Conservation (phyloP, 495 filamentous ascomycete genomes). For the Chaetomium cochliodes region DNA sequence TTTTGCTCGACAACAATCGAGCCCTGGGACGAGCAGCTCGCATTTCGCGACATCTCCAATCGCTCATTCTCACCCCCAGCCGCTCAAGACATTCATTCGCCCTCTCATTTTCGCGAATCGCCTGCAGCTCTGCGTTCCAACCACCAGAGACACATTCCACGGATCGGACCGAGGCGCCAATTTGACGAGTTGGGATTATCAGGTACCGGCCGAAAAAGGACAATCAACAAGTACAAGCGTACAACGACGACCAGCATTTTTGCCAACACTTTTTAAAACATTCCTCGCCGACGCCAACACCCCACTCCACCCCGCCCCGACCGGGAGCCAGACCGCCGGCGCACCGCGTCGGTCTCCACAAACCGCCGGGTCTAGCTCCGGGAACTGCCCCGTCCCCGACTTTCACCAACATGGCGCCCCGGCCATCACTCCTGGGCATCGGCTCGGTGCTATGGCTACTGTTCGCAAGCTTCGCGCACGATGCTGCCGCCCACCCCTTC, state of each 20-base stretch:
- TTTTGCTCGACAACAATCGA: slow-evolving; percentile 4
- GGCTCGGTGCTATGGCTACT: slow-evolving; percentile 33
- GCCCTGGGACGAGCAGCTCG: not conserved
- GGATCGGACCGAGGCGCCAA: slow-evolving; percentile 9
- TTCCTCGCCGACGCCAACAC: not conserved
- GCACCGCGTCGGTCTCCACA: slow-evolving; percentile 16
- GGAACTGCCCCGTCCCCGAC: not conserved
- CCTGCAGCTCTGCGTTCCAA: not conserved
- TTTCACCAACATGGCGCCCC: slow-evolving; percentile 1
- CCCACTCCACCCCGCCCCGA: not conserved
- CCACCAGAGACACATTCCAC: slow-evolving; percentile 1
- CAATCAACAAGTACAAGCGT: not conserved
- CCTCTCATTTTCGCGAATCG: not conserved
- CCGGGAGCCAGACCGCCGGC: slow-evolving; percentile 12
- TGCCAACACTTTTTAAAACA: not conserved
- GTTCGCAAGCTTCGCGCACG: slow-evolving; percentile 31
- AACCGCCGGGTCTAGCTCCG: slow-evolving; percentile 9
- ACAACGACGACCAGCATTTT: not conserved
- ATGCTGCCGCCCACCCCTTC: slow-evolving; percentile 42
- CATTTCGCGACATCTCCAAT: not conserved
- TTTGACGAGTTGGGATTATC: not conserved
- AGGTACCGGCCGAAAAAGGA: not conserved
- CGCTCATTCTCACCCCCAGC: not conserved
- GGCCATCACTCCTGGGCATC: slow-evolving; percentile 16
- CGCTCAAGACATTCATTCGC: too few relatives aligned